Evolutionary conservation across 2,329 filamentous ascomycete genomes (phyloP), one percentile per base, ranked within the genome.

Genomic region (Colletotrichum incanum): DNA sequence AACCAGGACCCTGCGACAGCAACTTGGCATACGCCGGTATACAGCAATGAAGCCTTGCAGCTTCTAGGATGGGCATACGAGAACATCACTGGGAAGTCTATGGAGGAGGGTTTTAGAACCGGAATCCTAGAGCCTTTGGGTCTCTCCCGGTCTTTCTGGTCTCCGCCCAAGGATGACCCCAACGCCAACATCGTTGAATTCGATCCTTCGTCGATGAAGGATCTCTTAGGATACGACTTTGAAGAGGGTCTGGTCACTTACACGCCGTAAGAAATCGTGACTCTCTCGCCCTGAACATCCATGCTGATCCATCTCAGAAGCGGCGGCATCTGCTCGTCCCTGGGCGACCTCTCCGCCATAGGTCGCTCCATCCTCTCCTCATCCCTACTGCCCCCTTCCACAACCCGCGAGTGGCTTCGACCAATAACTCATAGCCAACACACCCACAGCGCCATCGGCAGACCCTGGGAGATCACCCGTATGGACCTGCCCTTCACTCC

Each of bases 381-480:
- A 1, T 55, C 73, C 20, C 63, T 77, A 20, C 65, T 76, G 2
- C 41, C 66, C 3, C 34, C 66, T 0, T 37, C 62, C 18, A 43
- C 37, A 11, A 76, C 73, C 0, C 73, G 74, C 12, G 61, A 49
- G 23, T 77, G 75, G 75, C 65, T 77, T 65, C 76, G 75, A 59
- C 75, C 76, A 5, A 52, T 65, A 2, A 69, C 60, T 12, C 66
- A 67, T 12, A 76, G 74, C 6, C 63, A 58, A 12, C 71, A 71
- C 18, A 69, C 75, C 2, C 58, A 54, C 23, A 62, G 49, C 41
- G 65, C 71, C 6, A 69, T 77, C 34, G 75, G 76, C 23, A 65
- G 71, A 5, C 71, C 74, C 1, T 77, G 76, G 76, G 75, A 77
- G 56, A 77, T 77, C 20, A 55, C 43, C 59, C 76, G 65, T 5